Conservation (phyloP, 352 stramenopile species). For the Phytopythium ostracodes region DNA sequence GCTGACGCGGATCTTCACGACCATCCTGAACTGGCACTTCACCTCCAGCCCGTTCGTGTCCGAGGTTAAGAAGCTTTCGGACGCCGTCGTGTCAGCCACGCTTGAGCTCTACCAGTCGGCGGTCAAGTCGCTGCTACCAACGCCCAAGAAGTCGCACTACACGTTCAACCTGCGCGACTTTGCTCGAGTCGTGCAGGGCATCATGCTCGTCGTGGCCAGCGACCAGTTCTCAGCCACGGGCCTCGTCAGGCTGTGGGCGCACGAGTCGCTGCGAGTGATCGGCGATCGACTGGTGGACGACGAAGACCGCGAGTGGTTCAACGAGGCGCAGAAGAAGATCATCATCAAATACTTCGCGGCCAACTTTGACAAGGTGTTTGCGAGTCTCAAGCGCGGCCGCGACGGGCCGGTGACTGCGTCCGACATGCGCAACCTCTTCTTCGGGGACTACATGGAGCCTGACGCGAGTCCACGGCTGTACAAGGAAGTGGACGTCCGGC, state of each 20-base stretch:
- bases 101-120: slow-evolving; percentile 89
- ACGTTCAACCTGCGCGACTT: slow-evolving; percentile 96
- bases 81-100: slow-evolving; percentile 85
- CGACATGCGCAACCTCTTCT: slow-evolving; percentile 91
- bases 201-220: slow-evolving; percentile 87
- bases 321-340: slow-evolving; percentile 86
- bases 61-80: slow-evolving; percentile 70
- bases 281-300: slow-evolving; percentile 92
- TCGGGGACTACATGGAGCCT: slow-evolving; percentile 89
- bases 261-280: slow-evolving; percentile 94
- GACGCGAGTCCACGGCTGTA: slow-evolving; percentile 77
- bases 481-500: slow-evolving; percentile 71
- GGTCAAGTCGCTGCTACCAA: slow-evolving; percentile 87
- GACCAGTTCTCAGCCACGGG: slow-evolving; percentile 78
- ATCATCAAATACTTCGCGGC: slow-evolving; percentile 83
- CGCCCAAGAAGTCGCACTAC: slow-evolving; percentile 94
- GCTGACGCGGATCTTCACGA: slow-evolving; percentile 91
- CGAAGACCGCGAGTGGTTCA: slow-evolving; percentile 91
- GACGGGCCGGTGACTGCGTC: slow-evolving; percentile 67
- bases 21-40: slow-evolving; percentile 89
- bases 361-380: slow-evolving; percentile 89
- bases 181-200: slow-evolving; percentile 90
- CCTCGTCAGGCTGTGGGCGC: slow-evolving; percentile 91
- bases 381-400: slow-evolving; percentile 59
- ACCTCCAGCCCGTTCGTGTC: slow-evolving; percentile 47